These are phyloP conservation scores for Backusella morwellensis DNA, from an alignment of 192 early-diverging fungal genomes.

Conservation along the genomic window DNA sequence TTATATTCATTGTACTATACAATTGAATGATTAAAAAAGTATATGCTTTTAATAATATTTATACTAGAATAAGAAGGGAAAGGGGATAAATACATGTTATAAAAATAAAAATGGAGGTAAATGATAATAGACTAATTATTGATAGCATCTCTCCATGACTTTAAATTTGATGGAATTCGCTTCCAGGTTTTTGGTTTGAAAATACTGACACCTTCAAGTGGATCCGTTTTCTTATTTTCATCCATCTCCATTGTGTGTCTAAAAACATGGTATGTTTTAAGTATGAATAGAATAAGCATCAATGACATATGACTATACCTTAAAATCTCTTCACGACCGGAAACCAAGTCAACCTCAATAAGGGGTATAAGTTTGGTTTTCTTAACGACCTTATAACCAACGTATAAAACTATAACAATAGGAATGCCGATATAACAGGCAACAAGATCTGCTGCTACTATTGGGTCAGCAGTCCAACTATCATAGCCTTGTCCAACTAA, in stretches of 20 bases:
- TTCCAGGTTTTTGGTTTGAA: constrained; percentile 35
- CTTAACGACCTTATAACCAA: constrained; percentile 63
- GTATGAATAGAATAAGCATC: not conserved
- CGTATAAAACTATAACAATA: constrained; percentile 59
- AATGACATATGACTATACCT: not conserved
- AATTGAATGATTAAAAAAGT: no score
- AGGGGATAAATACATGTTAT: not conserved
- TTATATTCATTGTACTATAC: no score
- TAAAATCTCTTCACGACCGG: constrained; percentile 38
- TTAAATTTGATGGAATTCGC: constrained; percentile 24
- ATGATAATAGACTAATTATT: constrained; percentile 14
- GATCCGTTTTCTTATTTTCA: constrained; percentile 21
- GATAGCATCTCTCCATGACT: constrained; percentile 33
- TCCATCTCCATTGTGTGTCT: constrained; percentile 30
- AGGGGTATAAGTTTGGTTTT: constrained; percentile 63
- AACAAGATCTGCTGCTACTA: constrained; percentile 52
- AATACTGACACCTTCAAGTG: constrained; percentile 31
- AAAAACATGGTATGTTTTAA: not conserved
- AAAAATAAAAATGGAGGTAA: not conserved
- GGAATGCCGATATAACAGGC: constrained; percentile 68
- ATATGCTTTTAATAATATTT: no score
- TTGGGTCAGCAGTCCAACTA: constrained; percentile 41
- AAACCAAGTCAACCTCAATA: constrained; percentile 58
- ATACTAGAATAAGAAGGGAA: not conserved
- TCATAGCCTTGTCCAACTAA: constrained; percentile 63